Percentiles rank a stretch among this genome's conserved stretches.
Conservation (phyloP, 1,284 basidiomycete species). For the Papiliotrema terrestris region DNA sequence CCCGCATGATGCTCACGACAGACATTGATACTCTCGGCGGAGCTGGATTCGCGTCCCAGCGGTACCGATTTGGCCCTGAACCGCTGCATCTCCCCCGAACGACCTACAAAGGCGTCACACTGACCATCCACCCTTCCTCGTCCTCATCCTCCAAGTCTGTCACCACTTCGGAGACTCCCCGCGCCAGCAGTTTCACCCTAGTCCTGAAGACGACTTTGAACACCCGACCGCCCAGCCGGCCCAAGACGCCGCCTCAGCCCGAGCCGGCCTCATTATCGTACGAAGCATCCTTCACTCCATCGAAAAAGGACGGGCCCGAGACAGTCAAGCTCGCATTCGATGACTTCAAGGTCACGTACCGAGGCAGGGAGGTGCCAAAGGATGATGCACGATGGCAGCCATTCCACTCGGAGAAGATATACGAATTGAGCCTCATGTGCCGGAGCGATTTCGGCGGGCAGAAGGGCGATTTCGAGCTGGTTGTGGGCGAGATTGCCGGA, state of each 20-base stretch:
- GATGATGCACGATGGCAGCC: conserved; percentile 31
- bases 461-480: conserved; percentile 42
- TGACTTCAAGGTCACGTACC: conserved; percentile 50
- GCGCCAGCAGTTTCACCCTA: conserved; percentile 38
- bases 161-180: not conserved
- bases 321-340: conserved; percentile 39
- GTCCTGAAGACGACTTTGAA: conserved; percentile 48
- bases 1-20: conserved; percentile 10
- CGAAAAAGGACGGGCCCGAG: not conserved
- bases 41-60: conserved; percentile 55
- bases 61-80: conserved; percentile 37
- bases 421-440: conserved; percentile 48
- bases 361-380: conserved; percentile 44
- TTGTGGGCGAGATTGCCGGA: conserved; percentile 28
- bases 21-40: conserved; percentile 53
- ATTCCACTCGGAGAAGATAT: conserved; percentile 33
- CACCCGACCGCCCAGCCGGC: conserved; percentile 35
- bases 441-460: conserved; percentile 48
- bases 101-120: conserved; percentile 25
- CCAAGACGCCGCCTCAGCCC: conserved; percentile 31
- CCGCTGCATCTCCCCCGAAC: conserved; percentile 28
- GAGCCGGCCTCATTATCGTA: conserved; percentile 46
- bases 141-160: conserved; percentile 3
- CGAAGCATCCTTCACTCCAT: conserved; percentile 46
- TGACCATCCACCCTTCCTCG: conserved; percentile 25